These are phyloP conservation scores for Phalaenopsis hybrid DNA, from an alignment of 116 monocot species.

Conservation along the genomic window DNA sequence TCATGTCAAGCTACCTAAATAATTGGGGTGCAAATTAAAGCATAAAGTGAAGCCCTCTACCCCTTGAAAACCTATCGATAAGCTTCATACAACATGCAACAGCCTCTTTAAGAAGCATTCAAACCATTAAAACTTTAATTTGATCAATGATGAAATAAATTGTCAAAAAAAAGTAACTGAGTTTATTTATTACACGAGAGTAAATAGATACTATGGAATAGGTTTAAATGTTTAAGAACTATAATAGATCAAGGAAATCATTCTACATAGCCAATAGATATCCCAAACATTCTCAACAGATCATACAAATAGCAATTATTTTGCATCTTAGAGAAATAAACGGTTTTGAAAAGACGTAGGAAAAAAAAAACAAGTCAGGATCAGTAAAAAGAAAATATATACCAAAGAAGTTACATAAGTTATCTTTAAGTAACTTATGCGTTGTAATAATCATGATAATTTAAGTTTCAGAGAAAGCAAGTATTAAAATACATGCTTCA, in stretches of 20 bases:
- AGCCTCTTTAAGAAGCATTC: background rate
- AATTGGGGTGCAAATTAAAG: too few relatives aligned
- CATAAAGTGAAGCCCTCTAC: background rate
- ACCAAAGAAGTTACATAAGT: background rate
- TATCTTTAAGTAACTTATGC: background rate
- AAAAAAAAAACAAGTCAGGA: background rate
- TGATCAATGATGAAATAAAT: background rate
- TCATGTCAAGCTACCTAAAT: too few relatives aligned
- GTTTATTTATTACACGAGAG: background rate
- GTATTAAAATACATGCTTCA: background rate
- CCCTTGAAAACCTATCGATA: too few relatives aligned
- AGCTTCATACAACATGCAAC: background rate
- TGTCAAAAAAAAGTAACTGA: background rate
- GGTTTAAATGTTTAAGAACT: too few relatives aligned
- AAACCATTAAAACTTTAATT: background rate
- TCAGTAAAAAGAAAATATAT: background rate
- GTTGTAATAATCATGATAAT: background rate
- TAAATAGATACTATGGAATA: background rate
- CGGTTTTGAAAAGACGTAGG: too few relatives aligned
- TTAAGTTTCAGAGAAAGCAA: background rate
- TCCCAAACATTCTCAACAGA: background rate
- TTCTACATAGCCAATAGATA: background rate
- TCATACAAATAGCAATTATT: background rate
- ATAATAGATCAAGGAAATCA: background rate
- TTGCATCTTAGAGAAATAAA: background rate